These are phyloP conservation scores for Diplogelasinospora grovesii DNA, from an alignment of 495 filamentous ascomycete species.

Conservation along the genomic window DNA sequence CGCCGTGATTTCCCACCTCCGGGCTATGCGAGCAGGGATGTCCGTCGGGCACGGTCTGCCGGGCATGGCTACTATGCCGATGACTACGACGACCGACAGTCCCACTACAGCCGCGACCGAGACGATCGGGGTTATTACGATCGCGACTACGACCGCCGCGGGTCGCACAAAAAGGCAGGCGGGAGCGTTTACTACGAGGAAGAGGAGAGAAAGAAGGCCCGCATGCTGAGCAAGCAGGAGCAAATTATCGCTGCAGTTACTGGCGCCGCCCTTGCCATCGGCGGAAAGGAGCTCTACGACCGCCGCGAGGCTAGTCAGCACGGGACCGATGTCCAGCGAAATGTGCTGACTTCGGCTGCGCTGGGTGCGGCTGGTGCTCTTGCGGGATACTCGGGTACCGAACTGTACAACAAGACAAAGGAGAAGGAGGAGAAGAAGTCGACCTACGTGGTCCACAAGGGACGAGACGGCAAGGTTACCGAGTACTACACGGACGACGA, in stretches of 20 bases:
- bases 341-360: conserved; percentile 44
- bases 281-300: conserved; percentile 51
- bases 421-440: conserved; percentile 42
- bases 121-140: conserved; percentile 36
- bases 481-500: conserved; percentile 51
- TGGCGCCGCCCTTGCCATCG: conserved; percentile 46
- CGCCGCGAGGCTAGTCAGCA: conserved; percentile 45
- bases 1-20: conserved; percentile 61
- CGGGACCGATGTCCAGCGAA: conserved; percentile 39
- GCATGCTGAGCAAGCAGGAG: conserved; percentile 48
- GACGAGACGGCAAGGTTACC: conserved; percentile 34
- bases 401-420: conserved; percentile 47
- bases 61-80: conserved; percentile 40
- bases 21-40: conserved; percentile 41
- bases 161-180: conserved; percentile 23
- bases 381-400: conserved; percentile 48
- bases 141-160: conserved; percentile 41
- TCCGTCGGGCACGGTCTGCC: conserved; percentile 47
- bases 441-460: conserved; percentile 29
- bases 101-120: conserved; percentile 31
- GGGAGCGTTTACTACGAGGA: conserved; percentile 36
- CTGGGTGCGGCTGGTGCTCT: conserved; percentile 49
- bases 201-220: conserved; percentile 39
- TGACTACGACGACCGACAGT: conserved; percentile 36
- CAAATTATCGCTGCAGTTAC: conserved; percentile 52